These are phyloP conservation scores for Hydnomerulius pinastri DNA, from an alignment of 768 basidiomycete genomes.

Conservation along the genomic window DNA sequence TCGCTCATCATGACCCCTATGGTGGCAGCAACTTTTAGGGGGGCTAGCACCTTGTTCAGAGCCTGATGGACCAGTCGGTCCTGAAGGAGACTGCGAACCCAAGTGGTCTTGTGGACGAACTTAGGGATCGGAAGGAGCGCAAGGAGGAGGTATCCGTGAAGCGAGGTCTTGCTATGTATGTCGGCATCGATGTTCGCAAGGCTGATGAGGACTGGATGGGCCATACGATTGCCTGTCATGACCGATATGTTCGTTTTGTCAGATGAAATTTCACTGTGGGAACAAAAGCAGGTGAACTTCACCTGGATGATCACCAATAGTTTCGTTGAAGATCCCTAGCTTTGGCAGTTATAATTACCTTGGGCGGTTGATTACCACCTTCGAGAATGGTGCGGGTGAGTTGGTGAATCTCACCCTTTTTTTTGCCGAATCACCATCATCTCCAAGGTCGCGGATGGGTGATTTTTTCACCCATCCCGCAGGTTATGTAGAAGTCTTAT, in stretches of 20 bases:
- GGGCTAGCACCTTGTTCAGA: constrained; percentile 16
- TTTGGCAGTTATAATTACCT: too few relatives aligned
- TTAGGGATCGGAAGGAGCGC: constrained; percentile 25
- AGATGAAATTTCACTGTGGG: too few relatives aligned
- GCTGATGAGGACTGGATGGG: constrained; percentile 7
- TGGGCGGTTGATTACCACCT: too few relatives aligned
- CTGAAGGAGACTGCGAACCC: constrained; percentile 11
- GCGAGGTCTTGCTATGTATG: constrained; percentile 14
- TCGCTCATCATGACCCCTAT: constrained; percentile 22
- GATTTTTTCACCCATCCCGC: too few relatives aligned
- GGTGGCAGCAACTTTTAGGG: constrained; percentile 16
- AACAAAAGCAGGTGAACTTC: too few relatives aligned
- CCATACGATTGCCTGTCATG: constrained; percentile 2
- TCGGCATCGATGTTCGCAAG: constrained; percentile 7
- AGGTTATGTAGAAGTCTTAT: too few relatives aligned
- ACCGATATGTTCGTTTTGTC: constrained; percentile 32
- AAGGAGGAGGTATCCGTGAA: constrained; percentile 17
- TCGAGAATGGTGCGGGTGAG: too few relatives aligned
- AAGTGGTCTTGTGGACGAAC: constrained; percentile 15
- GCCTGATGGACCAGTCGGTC: constrained; percentile 21
- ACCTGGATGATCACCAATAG: too few relatives aligned
- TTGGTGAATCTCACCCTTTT: too few relatives aligned
- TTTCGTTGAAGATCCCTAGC: too few relatives aligned
- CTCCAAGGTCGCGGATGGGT: too few relatives aligned
- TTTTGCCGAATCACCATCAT: too few relatives aligned